These are phyloP conservation scores for Saccharomyces pastorianus DNA, from an alignment of 1,139 yeast genomes.

Conservation along the genomic window DNA sequence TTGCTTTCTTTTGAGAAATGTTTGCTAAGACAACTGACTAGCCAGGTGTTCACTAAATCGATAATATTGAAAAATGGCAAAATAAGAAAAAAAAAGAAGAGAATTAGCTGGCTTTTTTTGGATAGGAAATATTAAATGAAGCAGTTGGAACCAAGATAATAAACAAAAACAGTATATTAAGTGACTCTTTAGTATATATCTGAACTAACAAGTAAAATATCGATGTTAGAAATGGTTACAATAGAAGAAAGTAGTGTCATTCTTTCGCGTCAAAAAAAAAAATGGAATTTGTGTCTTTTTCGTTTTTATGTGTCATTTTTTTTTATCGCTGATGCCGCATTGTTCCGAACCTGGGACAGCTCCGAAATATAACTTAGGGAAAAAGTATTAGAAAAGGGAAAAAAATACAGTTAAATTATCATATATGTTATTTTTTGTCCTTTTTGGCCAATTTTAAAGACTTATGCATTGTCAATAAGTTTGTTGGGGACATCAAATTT, in stretches of 20 bases:
- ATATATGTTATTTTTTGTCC: conserved; percentile 2
- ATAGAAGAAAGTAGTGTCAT: not conserved
- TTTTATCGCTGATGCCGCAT: not conserved
- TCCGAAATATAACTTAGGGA: not conserved
- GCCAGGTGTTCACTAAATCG: not conserved
- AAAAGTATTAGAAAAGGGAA: not conserved
- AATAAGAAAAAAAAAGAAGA: not conserved
- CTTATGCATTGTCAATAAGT: conserved; percentile 13
- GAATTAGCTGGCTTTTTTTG: not conserved
- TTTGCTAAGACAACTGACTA: not conserved
- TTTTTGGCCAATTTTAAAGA: conserved; percentile 13
- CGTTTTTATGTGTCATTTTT: not conserved
- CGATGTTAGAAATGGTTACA: not conserved
- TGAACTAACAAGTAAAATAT: not conserved
- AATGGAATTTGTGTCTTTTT: not conserved
- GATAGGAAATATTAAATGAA: not conserved
- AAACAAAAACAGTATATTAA: not conserved
- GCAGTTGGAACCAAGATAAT: not conserved
- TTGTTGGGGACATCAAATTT: conserved; percentile 14
- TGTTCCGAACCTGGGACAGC: not conserved
- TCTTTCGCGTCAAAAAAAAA: not conserved
- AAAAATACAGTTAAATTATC: not conserved
- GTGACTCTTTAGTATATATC: not conserved
- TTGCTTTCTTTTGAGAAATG: not conserved
- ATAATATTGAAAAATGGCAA: not conserved